Percentiles rank a stretch among this genome's conserved stretches.
These are phyloP conservation scores for Prosopis cineraria DNA, from an alignment of 306 rosid species.

Conservation along the genomic window DNA sequence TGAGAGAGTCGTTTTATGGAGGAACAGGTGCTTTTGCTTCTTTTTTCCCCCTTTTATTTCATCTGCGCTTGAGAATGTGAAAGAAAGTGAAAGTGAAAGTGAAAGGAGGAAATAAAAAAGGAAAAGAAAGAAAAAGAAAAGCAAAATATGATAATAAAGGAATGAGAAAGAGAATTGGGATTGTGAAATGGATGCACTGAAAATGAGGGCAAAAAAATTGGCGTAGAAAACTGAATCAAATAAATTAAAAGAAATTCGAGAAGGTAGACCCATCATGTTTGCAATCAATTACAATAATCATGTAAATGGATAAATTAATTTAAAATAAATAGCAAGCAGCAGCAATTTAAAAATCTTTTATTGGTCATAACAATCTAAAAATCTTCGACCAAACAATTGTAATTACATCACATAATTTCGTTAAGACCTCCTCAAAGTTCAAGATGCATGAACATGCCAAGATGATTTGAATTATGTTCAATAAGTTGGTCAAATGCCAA, in stretches of 20 bases:
- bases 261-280: neutral
- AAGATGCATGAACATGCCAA: too few species aligned
- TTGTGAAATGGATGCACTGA: neutral
- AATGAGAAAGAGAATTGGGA: too few species aligned
- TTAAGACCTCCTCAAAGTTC: too few species aligned
- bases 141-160: neutral
- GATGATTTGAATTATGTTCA: too few species aligned
- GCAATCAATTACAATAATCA: neutral
- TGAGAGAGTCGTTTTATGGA: neutral
- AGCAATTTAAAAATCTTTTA: too few species aligned
- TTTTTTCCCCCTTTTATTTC: neutral
- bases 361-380: too few species aligned
- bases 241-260: too few species aligned
- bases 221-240: too few species aligned
- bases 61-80: neutral
- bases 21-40: neutral
- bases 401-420: too few species aligned
- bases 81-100: neutral
- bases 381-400: too few species aligned
- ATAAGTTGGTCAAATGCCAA: too few species aligned
- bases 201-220: neutral
- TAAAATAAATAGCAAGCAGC: too few species aligned
- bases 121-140: neutral
- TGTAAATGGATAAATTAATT: neutral
- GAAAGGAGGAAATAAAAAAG: neutral